Evolutionary conservation across 352 stramenopile species (phyloP), one percentile per base, ranked within the genome.

Genomic region (Elongisporangium prolatum): DNA sequence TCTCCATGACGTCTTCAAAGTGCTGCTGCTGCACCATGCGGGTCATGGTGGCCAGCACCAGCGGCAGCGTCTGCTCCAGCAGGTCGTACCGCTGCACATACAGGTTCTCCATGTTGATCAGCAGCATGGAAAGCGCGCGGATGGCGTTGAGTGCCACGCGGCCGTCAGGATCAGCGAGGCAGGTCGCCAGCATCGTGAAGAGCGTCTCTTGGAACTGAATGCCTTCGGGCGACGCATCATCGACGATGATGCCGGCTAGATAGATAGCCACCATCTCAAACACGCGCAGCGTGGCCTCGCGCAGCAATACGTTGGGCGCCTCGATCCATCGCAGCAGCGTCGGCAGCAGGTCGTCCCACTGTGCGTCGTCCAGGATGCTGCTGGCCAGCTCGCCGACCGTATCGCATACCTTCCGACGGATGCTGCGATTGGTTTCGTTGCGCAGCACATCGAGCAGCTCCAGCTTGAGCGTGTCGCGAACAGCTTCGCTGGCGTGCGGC

Each of bases 211-310:
- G 78, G 44, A 91, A 57, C 22, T 48, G 18, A 22, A 48, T 72
- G 48, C 56, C 22, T 51, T 24, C 48, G 47, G 48, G 60, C 18
- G 56, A 54, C 16, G 40, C 54, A 37, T 85, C 76, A 44, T 68
- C 65, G 18, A 61, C 71, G 56, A 95, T 75, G 40, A 81, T 72
- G 14, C 38, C 63, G 34, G 80, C 81, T 4, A 94, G 59, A 59
- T 89, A 91, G 58, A 90, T 77, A 14, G 83, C 77, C 49, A 94
- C 78, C 77, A 91, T 92, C 70, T 93, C 85, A 38, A 92, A 63
- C 22, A 94, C 76, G 3, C 81, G 79, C 37, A 92, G 61, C n/a
- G 85, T 75, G 10, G 74, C 78, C 56, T 95, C 85, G 17, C 83
- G 75, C 13, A 89, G 71, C 48, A 72, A 78, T 14, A 73, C 67